Percentiles rank a stretch among this genome's conserved stretches.
These are phyloP conservation scores for Globisporangium cystogenes DNA, from an alignment of 352 stramenopile species.

Conservation along the genomic window DNA sequence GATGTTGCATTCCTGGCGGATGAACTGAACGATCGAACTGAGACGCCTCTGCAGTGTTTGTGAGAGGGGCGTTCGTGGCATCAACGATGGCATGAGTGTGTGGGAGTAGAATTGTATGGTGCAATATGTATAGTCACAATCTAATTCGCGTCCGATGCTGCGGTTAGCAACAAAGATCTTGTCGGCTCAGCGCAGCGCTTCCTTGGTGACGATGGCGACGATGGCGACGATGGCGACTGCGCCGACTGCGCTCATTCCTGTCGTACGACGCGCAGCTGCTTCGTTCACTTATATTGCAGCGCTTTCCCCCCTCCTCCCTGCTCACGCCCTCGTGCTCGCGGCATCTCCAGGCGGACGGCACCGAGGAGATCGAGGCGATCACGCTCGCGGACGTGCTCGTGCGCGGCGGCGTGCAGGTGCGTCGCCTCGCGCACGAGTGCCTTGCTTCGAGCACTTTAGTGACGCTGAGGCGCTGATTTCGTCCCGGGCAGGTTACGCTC, in stretches of 20 bases:
- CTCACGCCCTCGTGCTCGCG: no score
- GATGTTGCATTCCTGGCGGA: no score
- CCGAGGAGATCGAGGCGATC: slow-evolving; percentile 80
- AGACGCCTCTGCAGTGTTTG: no score
- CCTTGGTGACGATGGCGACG: not conserved
- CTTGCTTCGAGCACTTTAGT: not conserved
- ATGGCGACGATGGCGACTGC: not conserved
- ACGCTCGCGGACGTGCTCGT: slow-evolving; percentile 69
- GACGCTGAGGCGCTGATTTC: not conserved
- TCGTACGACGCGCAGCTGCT: slow-evolving; percentile 12
- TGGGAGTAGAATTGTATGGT: no score
- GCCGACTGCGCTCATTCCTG: slow-evolving; percentile 25
- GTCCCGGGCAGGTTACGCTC: slow-evolving; percentile 35
- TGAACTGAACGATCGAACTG: no score
- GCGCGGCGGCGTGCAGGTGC: slow-evolving; percentile 50
- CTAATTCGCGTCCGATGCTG: not conserved
- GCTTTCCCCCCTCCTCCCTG: no score
- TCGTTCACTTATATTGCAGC: not conserved
- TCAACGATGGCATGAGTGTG: no score
- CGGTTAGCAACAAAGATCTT: not conserved
- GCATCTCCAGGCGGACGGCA: slow-evolving; percentile 53
- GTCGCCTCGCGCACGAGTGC: not conserved
- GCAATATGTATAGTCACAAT: no score
- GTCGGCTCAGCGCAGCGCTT: not conserved
- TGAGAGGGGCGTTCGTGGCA: no score